Evolutionary conservation across 352 stramenopile species (phyloP).

Genomic region (Phytophthora cactorum): DNA sequence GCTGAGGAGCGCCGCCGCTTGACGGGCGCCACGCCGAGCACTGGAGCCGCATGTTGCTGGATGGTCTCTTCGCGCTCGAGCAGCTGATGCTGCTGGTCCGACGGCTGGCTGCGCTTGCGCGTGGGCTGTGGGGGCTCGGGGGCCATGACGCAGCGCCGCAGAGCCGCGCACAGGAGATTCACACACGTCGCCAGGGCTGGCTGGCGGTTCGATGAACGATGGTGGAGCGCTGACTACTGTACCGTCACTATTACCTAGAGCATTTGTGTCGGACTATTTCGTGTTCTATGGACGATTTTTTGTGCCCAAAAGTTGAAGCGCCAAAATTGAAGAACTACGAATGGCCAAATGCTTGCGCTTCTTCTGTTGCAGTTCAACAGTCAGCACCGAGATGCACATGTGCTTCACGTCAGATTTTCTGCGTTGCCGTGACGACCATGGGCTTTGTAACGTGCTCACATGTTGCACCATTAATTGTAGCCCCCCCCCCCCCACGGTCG

Average conservation of each 20-base stretch:
- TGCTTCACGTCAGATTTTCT: too few relatives aligned
- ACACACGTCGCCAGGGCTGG: conserved; percentile 33
- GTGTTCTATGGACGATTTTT: background rate
- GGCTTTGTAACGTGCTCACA: too few relatives aligned
- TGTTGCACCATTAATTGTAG: too few relatives aligned
- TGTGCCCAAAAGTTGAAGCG: background rate
- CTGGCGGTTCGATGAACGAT: background rate
- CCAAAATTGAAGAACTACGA: too few relatives aligned
- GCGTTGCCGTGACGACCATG: too few relatives aligned
- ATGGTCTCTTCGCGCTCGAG: conserved; percentile 22
- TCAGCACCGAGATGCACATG: too few relatives aligned
- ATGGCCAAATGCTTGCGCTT: too few relatives aligned
- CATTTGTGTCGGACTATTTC: background rate
- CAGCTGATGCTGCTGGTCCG: conserved; percentile 6
- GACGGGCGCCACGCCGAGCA: conserved; percentile 28
- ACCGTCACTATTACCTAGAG: background rate
- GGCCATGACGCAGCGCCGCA: conserved; percentile 39
- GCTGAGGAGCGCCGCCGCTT: conserved; percentile 38
- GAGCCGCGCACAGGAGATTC: conserved; percentile 29
- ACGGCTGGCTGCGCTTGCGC: conserved; percentile 33
- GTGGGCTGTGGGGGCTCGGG: conserved; percentile 6
- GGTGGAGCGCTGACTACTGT: conserved; percentile 1
- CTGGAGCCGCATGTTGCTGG: conserved; percentile 23
- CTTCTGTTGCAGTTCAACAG: too few relatives aligned
- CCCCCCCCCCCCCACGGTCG: too few relatives aligned